phyloP scores from a whole-genome alignment of 1,284 basidiomycete genomes.

The Baeospora myosura region DNA sequence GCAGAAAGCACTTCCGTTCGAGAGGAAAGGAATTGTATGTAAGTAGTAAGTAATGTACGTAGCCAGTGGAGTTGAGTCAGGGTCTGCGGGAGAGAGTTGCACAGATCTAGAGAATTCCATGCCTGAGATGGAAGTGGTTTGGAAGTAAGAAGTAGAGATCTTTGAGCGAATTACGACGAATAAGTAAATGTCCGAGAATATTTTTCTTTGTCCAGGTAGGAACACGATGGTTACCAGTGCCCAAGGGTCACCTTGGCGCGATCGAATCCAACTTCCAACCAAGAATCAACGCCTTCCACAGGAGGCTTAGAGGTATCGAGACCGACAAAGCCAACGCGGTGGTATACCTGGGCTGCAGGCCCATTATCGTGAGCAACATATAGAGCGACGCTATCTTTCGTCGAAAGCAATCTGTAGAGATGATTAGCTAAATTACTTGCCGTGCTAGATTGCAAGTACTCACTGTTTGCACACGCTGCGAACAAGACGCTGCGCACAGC shows the following conservation, averaged over 20 bases:
- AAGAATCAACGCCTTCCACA: conserved; percentile 40
- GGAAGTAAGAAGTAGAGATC: too few species aligned
- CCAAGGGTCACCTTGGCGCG: conserved; percentile 38
- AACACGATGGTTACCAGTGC: conserved; percentile 42
- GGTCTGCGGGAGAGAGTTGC: too few species aligned
- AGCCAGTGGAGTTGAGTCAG: too few species aligned
- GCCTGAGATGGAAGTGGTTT: too few species aligned
- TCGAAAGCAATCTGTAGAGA: conserved; percentile 16
- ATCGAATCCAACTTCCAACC: conserved; percentile 60
- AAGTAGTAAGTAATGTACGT: too few species aligned
- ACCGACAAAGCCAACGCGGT: conserved; percentile 53
- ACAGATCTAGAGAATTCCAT: too few species aligned
- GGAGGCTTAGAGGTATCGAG: conserved; percentile 24
- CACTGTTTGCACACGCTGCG: conserved; percentile 44
- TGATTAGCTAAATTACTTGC: not conserved
- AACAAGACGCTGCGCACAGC: conserved; percentile 53
- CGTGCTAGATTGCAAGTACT: conserved; percentile 20
- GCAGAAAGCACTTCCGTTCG: too few species aligned
- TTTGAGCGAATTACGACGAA: too few species aligned
- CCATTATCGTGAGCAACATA: conserved; percentile 50
- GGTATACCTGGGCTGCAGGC: conserved; percentile 48
- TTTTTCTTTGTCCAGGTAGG: too few species aligned
- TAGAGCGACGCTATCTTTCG: conserved; percentile 39
- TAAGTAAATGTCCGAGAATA: too few species aligned
- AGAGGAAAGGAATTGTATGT: too few species aligned